Evolutionary conservation across 345 rosid species (phyloP).

Genomic region (Moricandia arvensis): DNA sequence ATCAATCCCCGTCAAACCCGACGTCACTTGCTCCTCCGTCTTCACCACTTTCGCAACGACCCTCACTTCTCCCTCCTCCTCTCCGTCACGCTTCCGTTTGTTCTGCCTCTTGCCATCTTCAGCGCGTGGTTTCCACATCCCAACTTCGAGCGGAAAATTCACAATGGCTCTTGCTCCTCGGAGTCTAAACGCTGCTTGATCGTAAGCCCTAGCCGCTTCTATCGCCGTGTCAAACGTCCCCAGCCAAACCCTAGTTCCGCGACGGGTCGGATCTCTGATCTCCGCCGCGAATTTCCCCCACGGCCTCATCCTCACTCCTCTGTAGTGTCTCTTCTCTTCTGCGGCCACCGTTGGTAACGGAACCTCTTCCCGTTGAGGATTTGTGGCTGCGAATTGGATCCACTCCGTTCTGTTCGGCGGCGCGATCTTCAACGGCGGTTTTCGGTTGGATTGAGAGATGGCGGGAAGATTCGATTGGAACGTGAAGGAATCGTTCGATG

Average conservation of each 20-base stretch:
- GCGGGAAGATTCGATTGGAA: constrained; percentile 17
- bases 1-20: constrained; percentile 39
- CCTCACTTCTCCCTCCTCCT: constrained; percentile 11
- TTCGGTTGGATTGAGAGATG: constrained; percentile 34
- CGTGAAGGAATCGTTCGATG: constrained; percentile 21
- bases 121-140: constrained; percentile 31
- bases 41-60: constrained; percentile 22
- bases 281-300: constrained; percentile 99
- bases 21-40: constrained; percentile 46
- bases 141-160: constrained; percentile 84
- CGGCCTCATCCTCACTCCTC: constrained; percentile 87
- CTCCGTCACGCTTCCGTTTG: constrained; percentile 46
- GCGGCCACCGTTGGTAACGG: background rate
- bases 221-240: constrained; percentile 77
- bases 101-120: constrained; percentile 31
- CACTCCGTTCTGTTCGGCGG: constrained; percentile 51
- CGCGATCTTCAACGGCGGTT: constrained; percentile 53
- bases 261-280: constrained; percentile 82
- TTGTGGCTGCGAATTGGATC: constrained; percentile 41
- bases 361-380: constrained; percentile 17
- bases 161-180: constrained; percentile 83
- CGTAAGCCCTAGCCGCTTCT: constrained; percentile 88
- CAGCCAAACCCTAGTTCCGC: constrained; percentile 76
- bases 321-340: constrained; percentile 55
- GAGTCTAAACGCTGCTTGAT: constrained; percentile 71